A percentile compares a stretch with the other conserved stretches of the same genome.
phyloP scores from a whole-genome alignment of 768 basidiomycete species.

The Heimioporus sp. region DNA sequence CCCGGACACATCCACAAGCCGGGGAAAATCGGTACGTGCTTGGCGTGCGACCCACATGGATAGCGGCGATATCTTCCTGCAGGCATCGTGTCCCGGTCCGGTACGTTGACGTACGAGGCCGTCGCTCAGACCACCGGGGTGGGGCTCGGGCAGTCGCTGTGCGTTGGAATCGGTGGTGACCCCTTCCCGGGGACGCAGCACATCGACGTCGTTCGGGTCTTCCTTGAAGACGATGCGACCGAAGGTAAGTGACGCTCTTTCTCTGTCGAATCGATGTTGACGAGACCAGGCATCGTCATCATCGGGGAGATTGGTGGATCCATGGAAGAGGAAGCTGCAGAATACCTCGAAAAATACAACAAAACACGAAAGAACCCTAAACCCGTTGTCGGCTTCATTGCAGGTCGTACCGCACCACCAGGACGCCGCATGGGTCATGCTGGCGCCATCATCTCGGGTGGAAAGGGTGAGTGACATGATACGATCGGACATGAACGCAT shows the following conservation, averaged over 20 bases:
- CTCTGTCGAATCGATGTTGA: not conserved
- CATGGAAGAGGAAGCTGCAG: conserved; percentile 99
- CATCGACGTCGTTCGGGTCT: conserved; percentile 92
- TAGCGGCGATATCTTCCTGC: not conserved
- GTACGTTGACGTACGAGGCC: conserved; percentile 97
- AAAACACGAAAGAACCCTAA: conserved; percentile 84
- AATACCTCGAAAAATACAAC: conserved; percentile 92
- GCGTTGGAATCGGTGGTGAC: conserved; percentile 96
- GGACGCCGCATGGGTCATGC: conserved; percentile 98
- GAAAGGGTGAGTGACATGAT: conserved; percentile 65
- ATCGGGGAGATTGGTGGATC: conserved; percentile 99
- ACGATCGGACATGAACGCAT: not conserved
- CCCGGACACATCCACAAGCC: conserved; percentile 97
- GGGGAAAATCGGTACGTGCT: conserved; percentile 81
- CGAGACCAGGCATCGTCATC: conserved; percentile 77
- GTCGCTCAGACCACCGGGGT: conserved; percentile 96
- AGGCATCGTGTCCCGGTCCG: conserved; percentile 95
- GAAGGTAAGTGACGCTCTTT: conserved; percentile 54
- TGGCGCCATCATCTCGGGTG: conserved; percentile 97
- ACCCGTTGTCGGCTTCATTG: conserved; percentile 97
- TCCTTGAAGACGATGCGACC: conserved; percentile 92
- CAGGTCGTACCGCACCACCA: conserved; percentile 96
- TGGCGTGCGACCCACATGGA: not conserved
- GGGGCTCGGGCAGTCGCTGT: conserved; percentile 94
- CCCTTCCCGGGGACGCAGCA: conserved; percentile 97